Evolutionary conservation across 2,329 filamentous ascomycete species (phyloP).

Genomic region (Aspergillus vadensis): DNA sequence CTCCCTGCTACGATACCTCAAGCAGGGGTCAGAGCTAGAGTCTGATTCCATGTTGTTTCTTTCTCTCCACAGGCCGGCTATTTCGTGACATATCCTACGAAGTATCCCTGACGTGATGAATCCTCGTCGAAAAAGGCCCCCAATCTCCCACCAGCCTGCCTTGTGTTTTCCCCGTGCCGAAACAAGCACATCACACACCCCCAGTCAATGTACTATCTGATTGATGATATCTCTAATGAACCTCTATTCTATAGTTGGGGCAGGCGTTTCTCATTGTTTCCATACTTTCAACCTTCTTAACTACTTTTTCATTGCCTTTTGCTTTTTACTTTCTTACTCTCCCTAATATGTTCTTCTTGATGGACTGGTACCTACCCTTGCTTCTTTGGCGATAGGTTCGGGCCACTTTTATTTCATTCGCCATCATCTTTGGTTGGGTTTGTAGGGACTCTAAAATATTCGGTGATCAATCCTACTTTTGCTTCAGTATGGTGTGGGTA

Average conservation of each 20-base stretch:
- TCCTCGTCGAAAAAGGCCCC: not conserved
- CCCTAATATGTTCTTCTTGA: not conserved
- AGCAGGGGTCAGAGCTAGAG: not conserved
- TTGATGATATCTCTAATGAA: slow-evolving; percentile 31
- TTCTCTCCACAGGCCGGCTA: not conserved
- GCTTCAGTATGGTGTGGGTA: too few species aligned
- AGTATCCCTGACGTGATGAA: slow-evolving; percentile 1
- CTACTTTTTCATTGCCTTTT: slow-evolving; percentile 1
- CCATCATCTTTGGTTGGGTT: too few species aligned
- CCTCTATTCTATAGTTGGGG: slow-evolving; percentile 21
- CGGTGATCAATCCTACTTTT: too few species aligned
- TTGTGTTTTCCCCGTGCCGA: slow-evolving; percentile 8
- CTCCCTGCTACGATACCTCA: not conserved
- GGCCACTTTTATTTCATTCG: too few species aligned
- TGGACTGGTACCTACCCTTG: too few species aligned
- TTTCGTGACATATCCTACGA: not conserved
- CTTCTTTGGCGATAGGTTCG: too few species aligned
- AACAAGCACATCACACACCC: slow-evolving; percentile 4
- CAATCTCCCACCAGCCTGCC: not conserved
- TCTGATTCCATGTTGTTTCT: not conserved
- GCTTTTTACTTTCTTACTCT: not conserved
- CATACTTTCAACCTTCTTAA: slow-evolving; percentile 3
- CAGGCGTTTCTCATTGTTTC: slow-evolving; percentile 16
- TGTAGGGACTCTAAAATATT: too few species aligned
- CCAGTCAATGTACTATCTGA: slow-evolving; percentile 24